Conservation (phyloP, 208 protist species). For the Leishmania lainsoni region DNA sequence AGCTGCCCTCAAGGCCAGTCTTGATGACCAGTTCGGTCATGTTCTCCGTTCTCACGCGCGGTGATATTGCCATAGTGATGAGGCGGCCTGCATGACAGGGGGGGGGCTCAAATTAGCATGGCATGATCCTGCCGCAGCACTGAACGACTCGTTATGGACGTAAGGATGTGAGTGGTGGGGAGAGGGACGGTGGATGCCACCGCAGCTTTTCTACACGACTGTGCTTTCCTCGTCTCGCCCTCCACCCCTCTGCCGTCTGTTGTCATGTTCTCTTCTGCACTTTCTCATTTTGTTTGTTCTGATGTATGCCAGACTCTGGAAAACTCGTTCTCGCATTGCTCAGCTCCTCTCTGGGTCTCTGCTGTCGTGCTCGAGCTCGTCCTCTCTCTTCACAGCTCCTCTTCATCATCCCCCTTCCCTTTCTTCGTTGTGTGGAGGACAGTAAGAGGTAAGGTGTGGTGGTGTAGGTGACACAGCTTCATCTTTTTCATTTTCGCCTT, state of each 20-base stretch:
- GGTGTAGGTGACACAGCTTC: neutral
- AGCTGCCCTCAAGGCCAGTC: slow-evolving; percentile 10
- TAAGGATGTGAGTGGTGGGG: neutral
- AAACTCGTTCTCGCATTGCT: neutral
- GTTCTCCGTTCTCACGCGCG: slow-evolving; percentile 4
- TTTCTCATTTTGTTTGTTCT: neutral
- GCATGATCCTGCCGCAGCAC: neutral
- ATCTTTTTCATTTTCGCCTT: neutral
- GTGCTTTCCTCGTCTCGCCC: neutral
- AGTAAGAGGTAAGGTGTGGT: neutral
- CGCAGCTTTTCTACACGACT: neutral
- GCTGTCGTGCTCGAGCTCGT: neutral
- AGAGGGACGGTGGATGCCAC: neutral
- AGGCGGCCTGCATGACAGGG: slow-evolving; percentile 1
- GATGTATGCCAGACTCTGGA: neutral
- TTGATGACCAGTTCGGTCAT: slow-evolving; percentile 21
- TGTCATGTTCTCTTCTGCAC: neutral
- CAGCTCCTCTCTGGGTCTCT: neutral
- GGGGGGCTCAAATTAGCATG: neutral
- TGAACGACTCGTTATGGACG: neutral
- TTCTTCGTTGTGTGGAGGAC: neutral
- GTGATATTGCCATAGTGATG: slow-evolving; percentile 1
- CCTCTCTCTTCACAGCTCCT: neutral
- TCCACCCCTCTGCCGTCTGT: neutral
- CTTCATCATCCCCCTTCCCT: neutral